These are phyloP conservation scores for Limnanthes douglasii DNA, from an alignment of 345 rosid genomes.

Conservation along the genomic window DNA sequence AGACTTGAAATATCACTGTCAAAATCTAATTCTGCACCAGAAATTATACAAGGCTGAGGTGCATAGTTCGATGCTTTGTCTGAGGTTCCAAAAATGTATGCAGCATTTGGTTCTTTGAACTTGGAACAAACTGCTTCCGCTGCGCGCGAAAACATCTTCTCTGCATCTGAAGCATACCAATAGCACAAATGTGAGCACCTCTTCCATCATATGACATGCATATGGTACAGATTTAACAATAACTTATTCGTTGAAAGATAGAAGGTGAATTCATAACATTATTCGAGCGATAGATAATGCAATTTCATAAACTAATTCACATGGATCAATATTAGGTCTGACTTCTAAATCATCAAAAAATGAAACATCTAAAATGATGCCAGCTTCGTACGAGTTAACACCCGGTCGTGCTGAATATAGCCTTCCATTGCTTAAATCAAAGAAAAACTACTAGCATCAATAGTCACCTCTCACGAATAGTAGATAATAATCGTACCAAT, in stretches of 20 bases:
- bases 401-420: no score
- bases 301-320: no score
- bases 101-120: constrained; percentile 46
- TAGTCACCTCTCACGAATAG: no score
- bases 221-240: not conserved
- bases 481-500: no score
- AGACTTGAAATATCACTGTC: constrained; percentile 21
- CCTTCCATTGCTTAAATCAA: no score
- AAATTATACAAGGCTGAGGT: constrained; percentile 31
- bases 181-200: constrained; percentile 3
- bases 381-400: no score
- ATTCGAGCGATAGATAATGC: no score
- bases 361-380: no score
- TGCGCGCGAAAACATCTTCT: constrained; percentile 29
- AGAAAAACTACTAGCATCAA: no score
- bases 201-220: not conserved
- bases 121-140: constrained; percentile 30
- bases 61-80: constrained; percentile 23
- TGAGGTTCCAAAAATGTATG: constrained; percentile 35
- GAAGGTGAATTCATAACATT: no score
- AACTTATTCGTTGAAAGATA: not conserved
- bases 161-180: constrained; percentile 26
- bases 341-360: no score
- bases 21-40: constrained; percentile 42
- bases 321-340: no score